Evolutionary conservation across 768 basidiomycete genomes (phyloP).

Genomic region (Gyrodon lividus): DNA sequence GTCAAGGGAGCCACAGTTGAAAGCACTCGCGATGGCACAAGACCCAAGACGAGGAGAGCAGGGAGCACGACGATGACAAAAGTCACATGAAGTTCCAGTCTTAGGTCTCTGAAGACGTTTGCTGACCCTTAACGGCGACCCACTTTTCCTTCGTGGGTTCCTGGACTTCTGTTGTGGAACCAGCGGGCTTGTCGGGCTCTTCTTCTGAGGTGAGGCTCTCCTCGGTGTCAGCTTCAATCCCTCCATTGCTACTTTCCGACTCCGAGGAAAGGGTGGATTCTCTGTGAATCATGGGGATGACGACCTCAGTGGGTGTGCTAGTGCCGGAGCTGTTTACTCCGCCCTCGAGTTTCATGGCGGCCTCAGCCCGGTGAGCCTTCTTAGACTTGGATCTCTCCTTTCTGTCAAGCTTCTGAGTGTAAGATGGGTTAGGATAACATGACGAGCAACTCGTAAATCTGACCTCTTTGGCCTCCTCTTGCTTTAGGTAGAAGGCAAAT

Average conservation of each 20-base stretch:
- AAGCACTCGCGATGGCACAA: conserved; percentile 19
- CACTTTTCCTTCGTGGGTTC: conserved; percentile 63
- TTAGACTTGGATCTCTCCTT: conserved; percentile 58
- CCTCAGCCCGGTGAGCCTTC: conserved; percentile 39
- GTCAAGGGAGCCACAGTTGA: conserved; percentile 13
- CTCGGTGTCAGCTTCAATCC: conserved; percentile 71
- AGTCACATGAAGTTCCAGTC: not conserved
- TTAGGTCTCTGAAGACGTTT: conserved; percentile 16
- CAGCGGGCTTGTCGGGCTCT: conserved; percentile 46
- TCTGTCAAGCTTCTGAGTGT: conserved; percentile 49
- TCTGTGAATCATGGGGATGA: conserved; percentile 22
- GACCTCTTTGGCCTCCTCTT: conserved; percentile 49
- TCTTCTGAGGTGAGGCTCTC: conserved; percentile 76
- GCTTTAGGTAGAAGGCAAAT: conserved; percentile 28
- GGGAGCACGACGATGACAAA: not conserved
- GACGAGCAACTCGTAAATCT: not conserved
- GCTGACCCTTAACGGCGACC: conserved; percentile 67
- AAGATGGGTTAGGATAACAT: not conserved
- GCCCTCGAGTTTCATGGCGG: conserved; percentile 29
- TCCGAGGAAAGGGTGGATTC: conserved; percentile 41
- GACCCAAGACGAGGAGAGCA: conserved; percentile 12
- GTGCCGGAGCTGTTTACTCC: conserved; percentile 9
- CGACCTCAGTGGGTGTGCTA: conserved; percentile 12
- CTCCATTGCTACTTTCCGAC: conserved; percentile 57
- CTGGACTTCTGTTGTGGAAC: conserved; percentile 13